Evolutionary conservation across 495 filamentous ascomycete species (phyloP).

Genomic region (Zalerion maritima): DNA sequence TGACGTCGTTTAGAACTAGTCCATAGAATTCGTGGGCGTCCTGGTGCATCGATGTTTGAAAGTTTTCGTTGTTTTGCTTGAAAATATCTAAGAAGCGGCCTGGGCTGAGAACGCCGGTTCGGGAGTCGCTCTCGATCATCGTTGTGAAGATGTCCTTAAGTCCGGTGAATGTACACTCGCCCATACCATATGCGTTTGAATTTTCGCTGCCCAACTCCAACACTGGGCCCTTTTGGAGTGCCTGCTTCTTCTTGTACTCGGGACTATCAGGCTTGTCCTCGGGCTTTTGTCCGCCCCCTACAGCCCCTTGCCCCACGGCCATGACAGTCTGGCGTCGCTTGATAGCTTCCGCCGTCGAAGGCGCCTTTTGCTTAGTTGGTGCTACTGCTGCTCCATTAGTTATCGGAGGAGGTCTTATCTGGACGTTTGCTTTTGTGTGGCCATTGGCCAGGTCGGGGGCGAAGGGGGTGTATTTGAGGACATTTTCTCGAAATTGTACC

Average conservation of each 20-base stretch:
- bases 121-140: slow-evolving; percentile 63
- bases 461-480: slow-evolving; percentile 73
- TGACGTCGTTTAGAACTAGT: slow-evolving; percentile 87
- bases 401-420: slow-evolving; percentile 29
- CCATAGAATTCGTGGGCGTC: slow-evolving; percentile 97
- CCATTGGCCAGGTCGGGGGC: slow-evolving; percentile 30
- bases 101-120: slow-evolving; percentile 84
- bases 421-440: slow-evolving; percentile 30
- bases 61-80: slow-evolving; percentile 92
- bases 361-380: slow-evolving; percentile 27
- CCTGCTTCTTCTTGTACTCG: slow-evolving; percentile 94
- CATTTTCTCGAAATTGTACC: slow-evolving; percentile 84
- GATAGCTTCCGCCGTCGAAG: slow-evolving; percentile 22
- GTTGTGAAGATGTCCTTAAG: slow-evolving; percentile 95
- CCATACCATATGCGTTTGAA: slow-evolving; percentile 72
- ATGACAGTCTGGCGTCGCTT: slow-evolving; percentile 31
- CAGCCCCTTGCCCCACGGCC: slow-evolving; percentile 19
- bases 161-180: slow-evolving; percentile 83
- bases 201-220: slow-evolving; percentile 71
- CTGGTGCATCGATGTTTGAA: slow-evolving; percentile 90
- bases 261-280: slow-evolving; percentile 74
- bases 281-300: slow-evolving; percentile 24
- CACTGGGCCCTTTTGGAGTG: slow-evolving; percentile 72
- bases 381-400: slow-evolving; percentile 30
- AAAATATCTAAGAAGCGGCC: slow-evolving; percentile 88